Percentiles rank a stretch among this genome's conserved stretches.
phyloP scores from a whole-genome alignment of 1,284 basidiomycete species.

The Bjerkandera adusta region DNA sequence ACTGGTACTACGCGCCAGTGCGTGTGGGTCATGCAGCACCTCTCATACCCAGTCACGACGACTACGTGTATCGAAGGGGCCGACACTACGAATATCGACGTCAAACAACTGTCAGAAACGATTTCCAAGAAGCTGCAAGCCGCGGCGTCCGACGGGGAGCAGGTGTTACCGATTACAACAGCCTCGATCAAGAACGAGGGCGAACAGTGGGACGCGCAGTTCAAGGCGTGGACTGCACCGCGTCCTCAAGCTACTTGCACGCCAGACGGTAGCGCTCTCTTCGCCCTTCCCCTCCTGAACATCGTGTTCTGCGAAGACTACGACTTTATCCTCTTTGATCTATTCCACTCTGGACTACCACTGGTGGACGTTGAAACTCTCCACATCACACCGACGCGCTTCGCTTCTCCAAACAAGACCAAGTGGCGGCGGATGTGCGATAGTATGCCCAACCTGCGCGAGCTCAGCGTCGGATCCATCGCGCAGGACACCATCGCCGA shows the following conservation, averaged over 20 bases:
- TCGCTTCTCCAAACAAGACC: neutral
- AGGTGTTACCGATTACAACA: too few relatives aligned
- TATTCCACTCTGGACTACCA: neutral
- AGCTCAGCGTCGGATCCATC: neutral
- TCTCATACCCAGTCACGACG: neutral
- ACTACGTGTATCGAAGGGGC: neutral
- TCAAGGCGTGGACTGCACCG: neutral
- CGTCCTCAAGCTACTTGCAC: neutral
- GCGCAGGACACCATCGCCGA: neutral
- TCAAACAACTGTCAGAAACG: neutral
- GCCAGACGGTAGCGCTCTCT: too few relatives aligned
- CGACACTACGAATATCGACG: neutral
- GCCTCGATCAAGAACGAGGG: neutral
- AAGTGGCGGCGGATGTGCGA: neutral
- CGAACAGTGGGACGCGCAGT: neutral
- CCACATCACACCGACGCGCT: neutral
- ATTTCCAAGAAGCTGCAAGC: too few relatives aligned
- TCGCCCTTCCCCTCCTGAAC: neutral
- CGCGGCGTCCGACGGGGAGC: too few relatives aligned
- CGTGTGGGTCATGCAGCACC: neutral
- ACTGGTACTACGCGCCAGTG: too few relatives aligned
- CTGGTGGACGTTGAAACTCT: neutral
- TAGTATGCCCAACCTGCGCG: neutral
- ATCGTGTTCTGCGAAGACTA: neutral
- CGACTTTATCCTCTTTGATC: neutral